Evolutionary conservation across 2,329 filamentous ascomycete genomes (phyloP).

Genomic region (Coniochaeta prunicola): DNA sequence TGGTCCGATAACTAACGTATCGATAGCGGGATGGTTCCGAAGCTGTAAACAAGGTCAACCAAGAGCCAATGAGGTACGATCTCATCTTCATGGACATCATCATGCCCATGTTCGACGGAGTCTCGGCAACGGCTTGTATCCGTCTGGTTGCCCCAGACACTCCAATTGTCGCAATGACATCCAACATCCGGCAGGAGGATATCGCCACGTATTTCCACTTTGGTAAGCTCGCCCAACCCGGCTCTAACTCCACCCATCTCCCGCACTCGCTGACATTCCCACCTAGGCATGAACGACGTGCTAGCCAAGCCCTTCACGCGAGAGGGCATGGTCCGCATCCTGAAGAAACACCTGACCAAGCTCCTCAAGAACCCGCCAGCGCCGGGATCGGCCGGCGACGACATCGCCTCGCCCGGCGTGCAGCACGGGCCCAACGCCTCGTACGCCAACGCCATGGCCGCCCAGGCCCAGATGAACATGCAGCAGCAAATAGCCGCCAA

Average conservation of each 20-base stretch:
- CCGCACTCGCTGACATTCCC: constrained; percentile 15
- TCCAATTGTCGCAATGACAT: constrained; percentile 97
- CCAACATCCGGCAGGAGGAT: constrained; percentile 93
- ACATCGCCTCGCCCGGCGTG: constrained; percentile 23
- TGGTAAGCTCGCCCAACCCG: constrained; percentile 50
- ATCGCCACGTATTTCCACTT: constrained; percentile 96
- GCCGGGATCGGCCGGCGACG: constrained; percentile 23
- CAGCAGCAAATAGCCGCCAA: constrained; percentile 9
- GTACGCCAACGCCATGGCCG: neutral
- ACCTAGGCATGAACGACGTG: constrained; percentile 89
- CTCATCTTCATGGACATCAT: constrained; percentile 89
- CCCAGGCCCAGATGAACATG: constrained; percentile 7
- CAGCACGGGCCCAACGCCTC: constrained; percentile 4
- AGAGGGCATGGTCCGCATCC: constrained; percentile 73
- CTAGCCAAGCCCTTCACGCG: constrained; percentile 94
- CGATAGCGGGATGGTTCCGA: constrained; percentile 74
- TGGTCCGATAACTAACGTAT: neutral
- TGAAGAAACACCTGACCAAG: constrained; percentile 83
- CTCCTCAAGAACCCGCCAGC: constrained; percentile 61
- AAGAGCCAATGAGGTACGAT: constrained; percentile 45
- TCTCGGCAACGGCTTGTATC: constrained; percentile 90
- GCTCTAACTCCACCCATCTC: neutral
- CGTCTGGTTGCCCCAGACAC: constrained; percentile 74
- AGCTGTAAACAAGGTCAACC: constrained; percentile 76
- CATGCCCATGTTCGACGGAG: constrained; percentile 93